Conservation (phyloP, 139 green algal genomes). For the Chloropicon primus region DNA sequence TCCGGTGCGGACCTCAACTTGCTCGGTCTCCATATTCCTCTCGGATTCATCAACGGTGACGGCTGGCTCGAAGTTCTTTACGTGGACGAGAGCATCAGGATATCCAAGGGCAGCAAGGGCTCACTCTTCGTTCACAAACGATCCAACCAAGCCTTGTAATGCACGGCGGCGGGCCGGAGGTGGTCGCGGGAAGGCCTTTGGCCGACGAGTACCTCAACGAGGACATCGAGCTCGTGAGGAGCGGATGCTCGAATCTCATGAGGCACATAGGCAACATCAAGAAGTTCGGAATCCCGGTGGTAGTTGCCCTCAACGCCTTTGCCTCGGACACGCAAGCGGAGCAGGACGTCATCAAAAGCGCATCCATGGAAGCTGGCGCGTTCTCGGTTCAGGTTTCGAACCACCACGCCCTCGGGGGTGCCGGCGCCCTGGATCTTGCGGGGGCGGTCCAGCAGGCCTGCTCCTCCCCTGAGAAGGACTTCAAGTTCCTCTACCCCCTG, state of each 20-base stretch:
- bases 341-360: background rate
- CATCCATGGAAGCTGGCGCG: conserved; percentile 46
- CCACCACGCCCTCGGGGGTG: conserved; percentile 79
- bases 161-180: conserved; percentile 55
- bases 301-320: conserved; percentile 92
- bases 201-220: conserved; percentile 80
- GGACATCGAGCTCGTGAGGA: conserved; percentile 65
- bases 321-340: conserved; percentile 45
- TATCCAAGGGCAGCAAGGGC: conserved; percentile 54
- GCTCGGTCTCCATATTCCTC: background rate
- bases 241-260: conserved; percentile 24
- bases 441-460: conserved; percentile 68
- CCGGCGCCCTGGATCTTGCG: conserved; percentile 68
- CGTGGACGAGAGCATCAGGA: conserved; percentile 45
- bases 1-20: background rate
- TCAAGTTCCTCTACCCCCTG: conserved; percentile 78
- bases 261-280: conserved; percentile 79
- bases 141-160: too few relatives aligned
- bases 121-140: conserved; percentile 36
- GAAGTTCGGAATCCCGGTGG: conserved; percentile 81
- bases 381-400: conserved; percentile 64
- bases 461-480: conserved; percentile 29
- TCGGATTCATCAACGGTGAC: background rate
- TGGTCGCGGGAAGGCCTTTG: conserved; percentile 71
- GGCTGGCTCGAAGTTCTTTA: conserved; percentile 71